phyloP scores from a whole-genome alignment of 2,329 filamentous ascomycete genomes.

The Alternaria arborescens region DNA sequence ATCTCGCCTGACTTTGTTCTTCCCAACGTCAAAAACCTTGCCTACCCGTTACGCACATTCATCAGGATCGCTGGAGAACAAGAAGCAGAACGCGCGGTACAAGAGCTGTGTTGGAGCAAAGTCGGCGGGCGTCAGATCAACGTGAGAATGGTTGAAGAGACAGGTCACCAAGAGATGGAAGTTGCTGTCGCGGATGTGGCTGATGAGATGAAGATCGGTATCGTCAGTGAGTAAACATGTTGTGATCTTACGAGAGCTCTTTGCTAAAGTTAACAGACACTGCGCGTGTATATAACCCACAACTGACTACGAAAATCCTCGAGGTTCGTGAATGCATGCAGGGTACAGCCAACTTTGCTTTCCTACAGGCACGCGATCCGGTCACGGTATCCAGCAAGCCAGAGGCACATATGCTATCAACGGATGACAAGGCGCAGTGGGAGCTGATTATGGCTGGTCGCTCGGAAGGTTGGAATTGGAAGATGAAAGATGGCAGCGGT shows the following conservation, averaged over 20 bases:
- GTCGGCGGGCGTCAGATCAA: constrained; percentile 10
- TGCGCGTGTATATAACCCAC: constrained; percentile 16
- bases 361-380: constrained; percentile 20
- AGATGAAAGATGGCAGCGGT: constrained; percentile 12
- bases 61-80: constrained; percentile 12
- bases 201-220: constrained; percentile 23
- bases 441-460: constrained; percentile 15
- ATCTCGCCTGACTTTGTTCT: constrained; percentile 18
- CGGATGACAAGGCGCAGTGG: constrained; percentile 16
- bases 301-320: constrained; percentile 15
- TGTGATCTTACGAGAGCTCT: no score
- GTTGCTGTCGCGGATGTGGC: constrained; percentile 14
- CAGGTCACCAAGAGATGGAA: constrained; percentile 10
- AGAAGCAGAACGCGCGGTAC: constrained; percentile 16
- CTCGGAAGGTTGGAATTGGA: constrained; percentile 9
- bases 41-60: constrained; percentile 18
- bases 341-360: constrained; percentile 12
- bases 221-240: constrained; percentile 15
- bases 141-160: constrained; percentile 9
- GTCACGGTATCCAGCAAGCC: constrained; percentile 4
- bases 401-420: not conserved
- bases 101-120: constrained; percentile 11
- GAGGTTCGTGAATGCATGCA: constrained; percentile 20
- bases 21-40: constrained; percentile 11
- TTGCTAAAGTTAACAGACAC: constrained; percentile 11